Percentiles rank a stretch among this genome's conserved stretches.
Conservation (phyloP, 2,329 filamentous ascomycete species). For the Fusarium fujikuroi region DNA sequence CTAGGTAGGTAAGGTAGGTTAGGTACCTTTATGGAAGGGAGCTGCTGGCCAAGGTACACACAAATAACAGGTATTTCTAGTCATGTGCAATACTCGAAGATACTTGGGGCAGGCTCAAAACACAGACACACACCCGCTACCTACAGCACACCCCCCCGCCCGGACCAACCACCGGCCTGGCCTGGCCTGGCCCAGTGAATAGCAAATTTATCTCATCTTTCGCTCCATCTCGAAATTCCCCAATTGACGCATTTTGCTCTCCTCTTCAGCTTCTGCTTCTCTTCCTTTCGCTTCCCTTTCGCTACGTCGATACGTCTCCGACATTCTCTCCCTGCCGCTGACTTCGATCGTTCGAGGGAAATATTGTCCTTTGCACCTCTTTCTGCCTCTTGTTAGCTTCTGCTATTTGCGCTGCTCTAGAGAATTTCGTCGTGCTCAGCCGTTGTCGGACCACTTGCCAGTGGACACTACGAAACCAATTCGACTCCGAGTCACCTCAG, state of each 20-base stretch:
- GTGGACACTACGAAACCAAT: conserved; percentile 20
- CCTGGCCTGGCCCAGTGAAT: conserved; percentile 33
- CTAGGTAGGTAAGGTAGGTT: too few relatives aligned
- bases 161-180: conserved; percentile 45
- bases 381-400: conserved; percentile 14
- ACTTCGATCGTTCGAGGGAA: conserved; percentile 31
- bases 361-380: conserved; percentile 6
- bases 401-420: conserved; percentile 19
- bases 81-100: conserved; percentile 2
- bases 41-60: neutral
- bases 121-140: conserved; percentile 11
- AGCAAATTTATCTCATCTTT: conserved; percentile 48
- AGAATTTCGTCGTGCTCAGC: conserved; percentile 23
- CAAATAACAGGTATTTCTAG: conserved; percentile 16
- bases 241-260: conserved; percentile 45
- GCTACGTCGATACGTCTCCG: conserved; percentile 26
- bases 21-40: neutral
- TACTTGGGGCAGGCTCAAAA: conserved; percentile 6
- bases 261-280: conserved; percentile 22
- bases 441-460: conserved; percentile 36
- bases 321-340: conserved; percentile 20
- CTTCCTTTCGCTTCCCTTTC: conserved; percentile 18
- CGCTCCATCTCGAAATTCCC: conserved; percentile 41
- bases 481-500: conserved; percentile 1
- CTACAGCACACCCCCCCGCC: conserved; percentile 27